Conservation (phyloP, 1,139 yeast species). For the Arxiozyma slooffiae region DNA sequence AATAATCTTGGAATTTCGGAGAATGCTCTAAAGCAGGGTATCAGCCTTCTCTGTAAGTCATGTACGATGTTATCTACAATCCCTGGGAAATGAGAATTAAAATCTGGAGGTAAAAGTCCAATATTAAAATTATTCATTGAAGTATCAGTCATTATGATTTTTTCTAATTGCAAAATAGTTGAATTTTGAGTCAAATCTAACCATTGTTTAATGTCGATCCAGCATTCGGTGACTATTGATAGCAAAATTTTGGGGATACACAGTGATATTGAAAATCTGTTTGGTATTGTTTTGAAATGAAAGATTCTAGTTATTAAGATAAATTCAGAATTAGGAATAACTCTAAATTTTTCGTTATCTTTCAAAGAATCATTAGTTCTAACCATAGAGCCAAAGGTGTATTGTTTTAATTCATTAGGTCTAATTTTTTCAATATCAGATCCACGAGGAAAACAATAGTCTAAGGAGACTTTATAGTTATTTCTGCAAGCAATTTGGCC, state of each 20-base stretch:
- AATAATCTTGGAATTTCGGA: slow-evolving; percentile 31
- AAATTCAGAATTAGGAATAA: slow-evolving; percentile 26
- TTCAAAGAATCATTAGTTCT: slow-evolving; percentile 19
- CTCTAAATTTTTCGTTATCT: slow-evolving; percentile 23
- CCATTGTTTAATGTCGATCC: slow-evolving; percentile 23
- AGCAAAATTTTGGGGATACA: slow-evolving; percentile 24
- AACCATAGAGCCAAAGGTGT: slow-evolving; percentile 30
- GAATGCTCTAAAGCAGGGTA: slow-evolving; percentile 26
- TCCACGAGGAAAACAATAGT: slow-evolving; percentile 24
- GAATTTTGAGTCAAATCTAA: slow-evolving; percentile 10
- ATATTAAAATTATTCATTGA: not conserved
- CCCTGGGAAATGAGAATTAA: slow-evolving; percentile 11
- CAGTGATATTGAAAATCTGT: slow-evolving; percentile 25
- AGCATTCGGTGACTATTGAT: slow-evolving; percentile 23
- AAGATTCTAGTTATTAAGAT: slow-evolving; percentile 26
- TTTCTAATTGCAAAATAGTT: slow-evolving; percentile 1
- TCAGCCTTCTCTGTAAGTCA: slow-evolving; percentile 23
- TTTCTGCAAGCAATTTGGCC: slow-evolving; percentile 31
- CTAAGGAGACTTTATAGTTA: slow-evolving; percentile 30
- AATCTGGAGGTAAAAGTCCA: slow-evolving; percentile 13
- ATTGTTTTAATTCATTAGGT: slow-evolving; percentile 27
- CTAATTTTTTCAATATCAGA: slow-evolving; percentile 21
- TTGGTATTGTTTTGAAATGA: slow-evolving; percentile 10
- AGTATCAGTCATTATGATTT: not conserved
- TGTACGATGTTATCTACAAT: slow-evolving; percentile 20